Conservation (phyloP, 257 asterid genomes). For the Nicotiana paniculata region DNA sequence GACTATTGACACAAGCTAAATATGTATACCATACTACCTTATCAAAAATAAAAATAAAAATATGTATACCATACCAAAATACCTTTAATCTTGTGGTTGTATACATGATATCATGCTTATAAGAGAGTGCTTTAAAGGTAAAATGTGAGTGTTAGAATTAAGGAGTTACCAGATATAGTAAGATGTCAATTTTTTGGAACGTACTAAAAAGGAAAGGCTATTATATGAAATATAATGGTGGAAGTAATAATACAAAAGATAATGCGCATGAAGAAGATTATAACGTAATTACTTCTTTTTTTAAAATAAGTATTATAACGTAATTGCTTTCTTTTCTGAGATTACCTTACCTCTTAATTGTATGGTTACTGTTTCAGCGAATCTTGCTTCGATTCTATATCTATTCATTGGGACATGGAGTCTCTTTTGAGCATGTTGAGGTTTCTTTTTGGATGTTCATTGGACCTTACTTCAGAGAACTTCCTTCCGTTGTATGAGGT, state of each 20-base stretch:
- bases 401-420: conserved; percentile 57
- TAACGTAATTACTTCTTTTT: neutral
- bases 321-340: neutral
- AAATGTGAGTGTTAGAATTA: neutral
- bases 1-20: neutral
- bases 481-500: conserved; percentile 64
- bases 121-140: neutral
- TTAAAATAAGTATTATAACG: neutral
- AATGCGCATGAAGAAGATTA: neutral
- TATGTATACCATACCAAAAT: neutral
- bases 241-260: neutral
- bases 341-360: neutral
- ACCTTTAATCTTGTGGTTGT: neutral
- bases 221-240: neutral
- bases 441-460: conserved; percentile 42
- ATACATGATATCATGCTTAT: neutral
- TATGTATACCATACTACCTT: neutral
- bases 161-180: neutral
- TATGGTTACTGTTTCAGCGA: conserved; percentile 41
- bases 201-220: neutral
- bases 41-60: no score
- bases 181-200: neutral
- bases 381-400: conserved; percentile 31
- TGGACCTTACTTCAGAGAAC: conserved; percentile 47
- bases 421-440: conserved; percentile 47